Base-by-base conservation (phyloP, 2,329 filamentous ascomycete genomes). In the Pseudocercospora vitis region DNA sequence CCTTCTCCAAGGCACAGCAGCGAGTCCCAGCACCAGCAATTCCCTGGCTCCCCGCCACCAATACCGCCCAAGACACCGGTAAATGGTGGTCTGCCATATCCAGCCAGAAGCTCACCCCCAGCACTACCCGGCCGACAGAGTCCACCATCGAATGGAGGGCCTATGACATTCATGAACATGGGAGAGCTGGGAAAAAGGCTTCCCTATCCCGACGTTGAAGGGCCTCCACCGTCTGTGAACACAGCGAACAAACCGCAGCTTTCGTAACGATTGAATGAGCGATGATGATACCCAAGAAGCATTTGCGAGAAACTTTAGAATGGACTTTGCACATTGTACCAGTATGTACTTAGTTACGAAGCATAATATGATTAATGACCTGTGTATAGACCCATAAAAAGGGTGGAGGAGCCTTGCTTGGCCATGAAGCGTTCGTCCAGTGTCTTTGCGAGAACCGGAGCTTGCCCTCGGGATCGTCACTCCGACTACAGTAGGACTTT, bases 161-260 rank as follows among this genome's bases (percentile, higher is more conserved):
- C 67, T 7, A 52, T 59, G 47, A 68, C 67, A 1, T 69, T 68
- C 29, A 65, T 63, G 62, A 63, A 70, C 28, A 67, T 69, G 64
- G 65, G 64, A 7, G 64, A 63, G 11, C 45, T 68, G 26, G 64
- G 67, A 11, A 55, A 63, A 28, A 48, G 59, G 14, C 79, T 89
- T 28, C 91, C 91, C 0, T 96, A 96, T 69, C 92, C 92, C 0
- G 73, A 89, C 44, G 85, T 84, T 40, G 87, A 95, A 65, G 88
- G 87, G 21, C 86, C 87, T 23, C 91, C 92, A 14, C 92, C 92
- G 2, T 78, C 82, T 5, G 90, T 95, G 6, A 95, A 95, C 65
- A 88, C 90, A 80, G 85, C 87, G 39, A 83, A 86, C 62, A 96
- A 96, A 71, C 92, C 92, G 37, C 54, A 53, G 18, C 45, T 63